Conservation (phyloP, 116 monocot species). For the Iris pallida region DNA sequence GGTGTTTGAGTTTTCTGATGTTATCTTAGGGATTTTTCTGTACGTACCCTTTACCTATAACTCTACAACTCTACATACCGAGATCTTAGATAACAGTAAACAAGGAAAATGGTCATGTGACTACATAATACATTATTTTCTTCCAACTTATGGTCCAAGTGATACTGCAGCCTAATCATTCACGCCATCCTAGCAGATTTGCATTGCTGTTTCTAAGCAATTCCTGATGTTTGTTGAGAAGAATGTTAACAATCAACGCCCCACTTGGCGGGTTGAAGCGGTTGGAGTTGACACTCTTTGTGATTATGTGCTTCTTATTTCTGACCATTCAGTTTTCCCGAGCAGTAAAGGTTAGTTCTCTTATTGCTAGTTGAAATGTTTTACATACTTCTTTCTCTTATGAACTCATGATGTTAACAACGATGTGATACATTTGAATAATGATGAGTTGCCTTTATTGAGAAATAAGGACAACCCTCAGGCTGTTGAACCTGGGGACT, state of each 20-base stretch:
- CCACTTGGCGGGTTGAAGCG: constrained; percentile 67
- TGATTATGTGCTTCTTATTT: constrained; percentile 67
- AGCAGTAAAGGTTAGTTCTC: constrained; percentile 32
- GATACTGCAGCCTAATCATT: neutral
- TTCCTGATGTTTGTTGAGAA: constrained; percentile 58
- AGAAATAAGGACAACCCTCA: neutral
- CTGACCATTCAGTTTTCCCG: constrained; percentile 69
- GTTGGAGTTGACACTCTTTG: constrained; percentile 43
- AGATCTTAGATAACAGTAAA: neutral
- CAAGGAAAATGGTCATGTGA: neutral
- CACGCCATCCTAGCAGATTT: constrained; percentile 27
- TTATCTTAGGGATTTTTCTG: too few species aligned
- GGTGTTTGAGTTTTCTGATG: too few species aligned
- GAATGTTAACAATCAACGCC: constrained; percentile 40
- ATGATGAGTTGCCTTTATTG: neutral
- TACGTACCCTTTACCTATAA: neutral
- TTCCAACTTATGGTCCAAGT: neutral
- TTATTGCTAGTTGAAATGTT: neutral
- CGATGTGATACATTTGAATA: neutral
- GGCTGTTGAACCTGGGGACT: neutral
- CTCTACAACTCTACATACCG: neutral
- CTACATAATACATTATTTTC: constrained; percentile 1
- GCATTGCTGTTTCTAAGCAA: constrained; percentile 41
- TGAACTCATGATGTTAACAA: neutral
- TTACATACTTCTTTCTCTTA: constrained; percentile 3